Conservation (phyloP, 805 yeast species). For the Ogataea ganodermae region DNA sequence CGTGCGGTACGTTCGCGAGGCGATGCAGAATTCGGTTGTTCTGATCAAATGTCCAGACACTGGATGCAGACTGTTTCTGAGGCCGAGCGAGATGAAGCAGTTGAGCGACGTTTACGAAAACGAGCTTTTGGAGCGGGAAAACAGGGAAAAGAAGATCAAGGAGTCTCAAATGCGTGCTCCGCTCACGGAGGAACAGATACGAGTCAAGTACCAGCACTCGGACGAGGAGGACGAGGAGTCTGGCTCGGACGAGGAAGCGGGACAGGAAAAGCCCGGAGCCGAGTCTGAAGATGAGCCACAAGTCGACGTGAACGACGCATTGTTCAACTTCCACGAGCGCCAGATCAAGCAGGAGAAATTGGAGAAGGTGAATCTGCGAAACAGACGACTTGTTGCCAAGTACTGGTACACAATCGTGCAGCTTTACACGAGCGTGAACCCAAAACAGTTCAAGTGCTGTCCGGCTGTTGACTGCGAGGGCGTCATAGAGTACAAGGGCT, state of each 20-base stretch:
- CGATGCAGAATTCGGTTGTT: conserved; percentile 41
- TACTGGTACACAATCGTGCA: conserved; percentile 46
- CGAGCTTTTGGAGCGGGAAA: conserved; percentile 9
- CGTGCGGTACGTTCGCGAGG: conserved; percentile 53
- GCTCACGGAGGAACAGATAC: conserved; percentile 25
- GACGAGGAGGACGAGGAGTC: conserved; percentile 1
- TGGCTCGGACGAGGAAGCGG: not conserved
- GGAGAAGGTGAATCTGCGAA: conserved; percentile 27
- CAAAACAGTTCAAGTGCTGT: conserved; percentile 64
- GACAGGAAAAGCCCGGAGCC: conserved; percentile 14
- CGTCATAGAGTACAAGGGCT: conserved; percentile 45
- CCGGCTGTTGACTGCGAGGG: conserved; percentile 79
- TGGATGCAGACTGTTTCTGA: conserved; percentile 47
- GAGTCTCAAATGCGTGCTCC: conserved; percentile 9
- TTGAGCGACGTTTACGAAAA: conserved; percentile 26
- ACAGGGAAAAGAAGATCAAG: conserved; percentile 5
- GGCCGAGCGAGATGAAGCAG: conserved; percentile 41
- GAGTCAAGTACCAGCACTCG: conserved; percentile 21
- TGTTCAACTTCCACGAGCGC: conserved; percentile 29
- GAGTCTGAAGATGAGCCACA: conserved; percentile 10
- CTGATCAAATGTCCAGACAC: conserved; percentile 70
- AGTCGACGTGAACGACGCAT: conserved; percentile 5
- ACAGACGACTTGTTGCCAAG: conserved; percentile 35
- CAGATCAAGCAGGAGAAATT: conserved; percentile 23
- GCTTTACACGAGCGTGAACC: conserved; percentile 53